Conservation (phyloP, 495 filamentous ascomycete species). For the Neurospora sp. region DNA sequence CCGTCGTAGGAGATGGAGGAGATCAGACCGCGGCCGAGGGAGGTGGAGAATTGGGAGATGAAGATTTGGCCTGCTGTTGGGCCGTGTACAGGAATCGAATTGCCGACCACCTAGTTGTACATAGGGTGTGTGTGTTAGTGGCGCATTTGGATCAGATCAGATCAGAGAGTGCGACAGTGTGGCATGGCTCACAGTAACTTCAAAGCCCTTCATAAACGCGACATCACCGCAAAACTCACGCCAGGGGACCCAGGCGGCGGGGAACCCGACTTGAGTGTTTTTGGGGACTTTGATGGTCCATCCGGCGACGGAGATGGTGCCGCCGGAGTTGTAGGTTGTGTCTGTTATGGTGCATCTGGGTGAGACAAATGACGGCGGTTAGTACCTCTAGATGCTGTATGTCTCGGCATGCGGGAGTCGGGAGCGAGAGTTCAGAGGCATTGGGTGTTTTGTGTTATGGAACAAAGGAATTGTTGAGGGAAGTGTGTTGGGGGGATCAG, state of each 20-base stretch:
- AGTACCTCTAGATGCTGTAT: neutral
- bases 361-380: neutral
- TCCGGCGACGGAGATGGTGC: slow-evolving; percentile 26
- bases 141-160: too few relatives aligned
- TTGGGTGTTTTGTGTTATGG: neutral
- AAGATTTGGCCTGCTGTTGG: slow-evolving; percentile 28
- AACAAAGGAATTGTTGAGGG: neutral
- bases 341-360: slow-evolving; percentile 16
- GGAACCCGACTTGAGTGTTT: slow-evolving; percentile 33
- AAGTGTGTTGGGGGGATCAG: too few relatives aligned
- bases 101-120: slow-evolving; percentile 28
- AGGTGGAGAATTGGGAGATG: slow-evolving; percentile 20
- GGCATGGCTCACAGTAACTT: slow-evolving; percentile 19
- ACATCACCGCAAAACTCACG: slow-evolving; percentile 20
- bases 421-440: too few relatives aligned
- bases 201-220: slow-evolving; percentile 16
- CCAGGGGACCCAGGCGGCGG: slow-evolving; percentile 28
- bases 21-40: slow-evolving; percentile 24
- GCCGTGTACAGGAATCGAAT: slow-evolving; percentile 19
- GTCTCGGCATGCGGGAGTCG: neutral
- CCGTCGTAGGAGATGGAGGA: slow-evolving; percentile 21
- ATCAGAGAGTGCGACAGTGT: too few relatives aligned
- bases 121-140: too few relatives aligned
- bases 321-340: slow-evolving; percentile 27
- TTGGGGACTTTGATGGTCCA: slow-evolving; percentile 30